Evolutionary conservation across 441 rosid genomes (phyloP).

Genomic region (Rhodomyrtus psidioides): DNA sequence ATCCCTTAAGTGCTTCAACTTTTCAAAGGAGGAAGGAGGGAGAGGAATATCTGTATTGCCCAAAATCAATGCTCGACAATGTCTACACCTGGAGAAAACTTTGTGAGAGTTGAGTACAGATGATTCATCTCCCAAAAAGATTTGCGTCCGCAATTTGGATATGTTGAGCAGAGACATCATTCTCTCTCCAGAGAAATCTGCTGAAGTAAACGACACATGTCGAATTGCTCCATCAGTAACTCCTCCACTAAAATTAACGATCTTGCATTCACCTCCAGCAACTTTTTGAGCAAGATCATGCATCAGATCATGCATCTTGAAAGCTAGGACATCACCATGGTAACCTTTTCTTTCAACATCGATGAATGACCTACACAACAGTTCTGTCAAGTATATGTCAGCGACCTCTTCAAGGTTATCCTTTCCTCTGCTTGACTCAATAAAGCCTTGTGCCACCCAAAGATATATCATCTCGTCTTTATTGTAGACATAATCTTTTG

Average conservation of each 20-base stretch:
- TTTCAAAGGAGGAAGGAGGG: background rate
- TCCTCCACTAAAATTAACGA: background rate
- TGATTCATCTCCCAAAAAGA: fast-evolving
- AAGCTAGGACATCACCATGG: fast-evolving
- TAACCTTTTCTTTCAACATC: fast-evolving
- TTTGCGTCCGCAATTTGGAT: background rate
- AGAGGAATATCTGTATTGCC: fast-evolving
- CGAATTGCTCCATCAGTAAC: background rate
- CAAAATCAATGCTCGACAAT: background rate
- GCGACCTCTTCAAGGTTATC: background rate
- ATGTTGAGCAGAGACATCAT: fast-evolving
- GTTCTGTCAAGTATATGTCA: background rate
- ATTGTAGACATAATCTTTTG: background rate
- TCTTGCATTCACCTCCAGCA: background rate
- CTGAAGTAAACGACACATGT: background rate
- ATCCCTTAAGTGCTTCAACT: background rate
- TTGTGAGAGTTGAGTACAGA: fast-evolving
- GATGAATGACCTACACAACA: background rate
- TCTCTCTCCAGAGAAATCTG: background rate
- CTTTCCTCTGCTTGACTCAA: background rate
- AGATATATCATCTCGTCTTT: background rate
- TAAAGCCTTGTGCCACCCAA: background rate
- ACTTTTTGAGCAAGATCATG: background rate
- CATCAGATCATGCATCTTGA: background rate
- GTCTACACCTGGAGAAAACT: background rate